phyloP scores from a whole-genome alignment of 108 stramenopile species.

The Skeletonema costatum region DNA sequence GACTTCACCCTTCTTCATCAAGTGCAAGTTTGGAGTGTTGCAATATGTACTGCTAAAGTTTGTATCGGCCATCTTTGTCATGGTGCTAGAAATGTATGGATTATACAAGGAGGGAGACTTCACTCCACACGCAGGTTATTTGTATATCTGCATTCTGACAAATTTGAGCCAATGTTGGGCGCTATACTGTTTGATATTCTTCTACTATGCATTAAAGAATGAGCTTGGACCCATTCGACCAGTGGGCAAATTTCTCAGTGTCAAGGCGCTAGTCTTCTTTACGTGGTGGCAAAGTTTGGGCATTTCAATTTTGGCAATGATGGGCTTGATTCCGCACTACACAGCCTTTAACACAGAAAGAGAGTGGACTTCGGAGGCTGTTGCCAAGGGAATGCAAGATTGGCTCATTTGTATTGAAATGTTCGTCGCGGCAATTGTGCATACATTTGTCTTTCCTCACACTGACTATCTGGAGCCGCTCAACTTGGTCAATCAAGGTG shows the following conservation, averaged over 20 bases:
- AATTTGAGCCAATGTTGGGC: constrained; percentile 97
- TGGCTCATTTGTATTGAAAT: constrained; percentile 98
- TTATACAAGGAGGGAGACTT: constrained; percentile 93
- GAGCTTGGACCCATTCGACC: constrained; percentile 90
- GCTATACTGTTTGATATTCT: constrained; percentile 93
- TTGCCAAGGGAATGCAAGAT: constrained; percentile 95
- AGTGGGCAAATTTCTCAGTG: constrained; percentile 93
- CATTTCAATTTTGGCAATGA: constrained; percentile 82
- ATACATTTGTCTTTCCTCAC: constrained; percentile 94
- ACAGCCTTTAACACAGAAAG: constrained; percentile 32
- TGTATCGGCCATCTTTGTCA: constrained; percentile 42
- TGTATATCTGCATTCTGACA: constrained; percentile 88
- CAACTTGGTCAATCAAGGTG: constrained; percentile 47
- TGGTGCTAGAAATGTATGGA: constrained; percentile 69
- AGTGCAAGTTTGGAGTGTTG: constrained; percentile 88
- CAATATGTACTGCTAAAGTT: constrained; percentile 95
- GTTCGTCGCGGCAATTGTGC: constrained; percentile 92
- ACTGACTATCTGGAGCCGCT: constrained; percentile 85
- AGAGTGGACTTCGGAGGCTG: constrained; percentile 86
- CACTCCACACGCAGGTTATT: constrained; percentile 73
- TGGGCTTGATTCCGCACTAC: constrained; percentile 86
- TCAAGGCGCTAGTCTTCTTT: constrained; percentile 96
- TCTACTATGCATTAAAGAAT: constrained; percentile 92
- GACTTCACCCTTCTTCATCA: constrained; percentile 85
- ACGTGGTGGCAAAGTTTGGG: constrained; percentile 95